Conservation (phyloP, 306 rosid species). For the Lupinus albus region DNA sequence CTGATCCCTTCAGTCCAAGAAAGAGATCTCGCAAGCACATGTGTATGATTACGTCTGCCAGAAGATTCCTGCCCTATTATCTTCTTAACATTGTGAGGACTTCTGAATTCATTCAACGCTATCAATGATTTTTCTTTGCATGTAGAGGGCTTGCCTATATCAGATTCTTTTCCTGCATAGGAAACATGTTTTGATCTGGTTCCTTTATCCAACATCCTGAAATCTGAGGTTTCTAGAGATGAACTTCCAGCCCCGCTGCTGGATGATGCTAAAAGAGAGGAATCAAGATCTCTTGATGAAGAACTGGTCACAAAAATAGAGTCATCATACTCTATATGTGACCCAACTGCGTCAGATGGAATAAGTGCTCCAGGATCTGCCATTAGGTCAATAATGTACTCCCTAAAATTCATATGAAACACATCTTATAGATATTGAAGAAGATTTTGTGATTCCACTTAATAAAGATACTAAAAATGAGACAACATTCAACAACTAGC, state of each 20-base stretch:
- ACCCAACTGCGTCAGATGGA: constrained; percentile 79
- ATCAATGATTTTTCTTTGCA: constrained; percentile 50
- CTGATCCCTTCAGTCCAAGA: constrained; percentile 97
- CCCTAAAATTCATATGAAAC: constrained; percentile 74
- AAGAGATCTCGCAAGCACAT: constrained; percentile 77
- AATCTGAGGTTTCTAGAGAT: constrained; percentile 65
- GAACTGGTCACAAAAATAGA: constrained; percentile 64
- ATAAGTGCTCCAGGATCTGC: constrained; percentile 97
- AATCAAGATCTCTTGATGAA: constrained; percentile 75
- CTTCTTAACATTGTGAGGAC: constrained; percentile 52
- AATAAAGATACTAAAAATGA: constrained; percentile 19
- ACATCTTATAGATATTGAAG: constrained; percentile 41
- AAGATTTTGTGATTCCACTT: constrained; percentile 34
- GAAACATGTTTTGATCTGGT: constrained; percentile 52
- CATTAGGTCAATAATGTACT: constrained; percentile 95
- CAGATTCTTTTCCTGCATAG: constrained; percentile 55
- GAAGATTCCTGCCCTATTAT: constrained; percentile 48
- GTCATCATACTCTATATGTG: constrained; percentile 66
- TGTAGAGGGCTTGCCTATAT: constrained; percentile 40
- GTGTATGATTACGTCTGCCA: constrained; percentile 58
- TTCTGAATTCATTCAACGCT: constrained; percentile 43
- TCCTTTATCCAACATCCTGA: constrained; percentile 52
- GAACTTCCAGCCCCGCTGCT: constrained; percentile 88
- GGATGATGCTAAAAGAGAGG: constrained; percentile 72
- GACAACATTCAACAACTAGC: constrained; percentile 16